phyloP scores from a whole-genome alignment of 2,329 filamentous ascomycete species.

The Cercospora zeina region DNA sequence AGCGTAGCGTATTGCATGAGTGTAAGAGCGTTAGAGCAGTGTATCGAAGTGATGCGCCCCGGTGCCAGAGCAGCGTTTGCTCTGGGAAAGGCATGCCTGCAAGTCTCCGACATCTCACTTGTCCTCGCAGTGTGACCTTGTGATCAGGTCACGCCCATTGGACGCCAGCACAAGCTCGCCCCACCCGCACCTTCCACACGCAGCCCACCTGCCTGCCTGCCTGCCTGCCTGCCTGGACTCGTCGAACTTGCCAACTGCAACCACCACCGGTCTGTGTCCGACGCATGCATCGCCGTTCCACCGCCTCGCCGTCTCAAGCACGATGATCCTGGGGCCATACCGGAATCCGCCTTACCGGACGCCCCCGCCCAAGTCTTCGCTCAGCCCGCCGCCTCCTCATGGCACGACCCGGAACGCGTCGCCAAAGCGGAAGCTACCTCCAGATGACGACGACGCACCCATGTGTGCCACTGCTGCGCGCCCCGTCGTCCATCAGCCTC shows the following conservation, averaged over 20 bases:
- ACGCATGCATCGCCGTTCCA: background rate
- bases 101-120: background rate
- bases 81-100: background rate
- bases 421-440: constrained; percentile 31
- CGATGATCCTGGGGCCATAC: constrained; percentile 28
- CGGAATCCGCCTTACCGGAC: constrained; percentile 33
- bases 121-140: background rate
- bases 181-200: constrained; percentile 7
- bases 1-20: constrained; percentile 1
- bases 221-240: background rate
- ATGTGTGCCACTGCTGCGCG: background rate
- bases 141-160: background rate
- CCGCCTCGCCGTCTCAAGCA: background rate
- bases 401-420: constrained; percentile 17
- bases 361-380: constrained; percentile 23
- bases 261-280: background rate
- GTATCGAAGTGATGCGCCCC: background rate
- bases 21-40: background rate
- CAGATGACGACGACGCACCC: background rate
- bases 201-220: too few relatives aligned
- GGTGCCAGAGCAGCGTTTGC: background rate
- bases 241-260: background rate
- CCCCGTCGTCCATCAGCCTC: constrained; percentile 1
- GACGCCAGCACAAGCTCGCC: background rate
- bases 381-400: constrained; percentile 25